Conservation (phyloP, 345 rosid genomes). For the Populus davidiana region DNA sequence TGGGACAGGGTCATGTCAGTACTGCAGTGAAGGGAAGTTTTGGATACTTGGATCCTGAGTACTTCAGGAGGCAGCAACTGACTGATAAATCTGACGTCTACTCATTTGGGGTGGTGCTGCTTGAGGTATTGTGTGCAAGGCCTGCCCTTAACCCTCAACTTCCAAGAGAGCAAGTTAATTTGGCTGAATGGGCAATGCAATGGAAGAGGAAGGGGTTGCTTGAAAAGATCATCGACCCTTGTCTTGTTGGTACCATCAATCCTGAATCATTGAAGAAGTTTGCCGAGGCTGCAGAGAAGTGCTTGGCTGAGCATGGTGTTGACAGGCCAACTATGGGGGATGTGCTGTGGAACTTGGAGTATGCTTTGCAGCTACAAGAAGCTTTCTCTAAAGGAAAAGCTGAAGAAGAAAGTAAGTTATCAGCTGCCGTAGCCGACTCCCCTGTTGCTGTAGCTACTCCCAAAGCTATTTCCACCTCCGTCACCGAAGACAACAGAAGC, state of each 20-base stretch:
- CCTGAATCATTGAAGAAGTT: slow-evolving; percentile 61
- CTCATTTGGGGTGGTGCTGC: slow-evolving; percentile 64
- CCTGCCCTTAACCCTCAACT: slow-evolving; percentile 57
- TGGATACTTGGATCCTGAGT: slow-evolving; percentile 65
- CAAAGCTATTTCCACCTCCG: slow-evolving; percentile 24
- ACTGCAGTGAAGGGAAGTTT: slow-evolving; percentile 59
- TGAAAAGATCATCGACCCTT: slow-evolving; percentile 49
- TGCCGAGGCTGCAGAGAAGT: slow-evolving; percentile 59
- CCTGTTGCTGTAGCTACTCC: slow-evolving; percentile 22
- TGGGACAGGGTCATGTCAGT: slow-evolving; percentile 70
- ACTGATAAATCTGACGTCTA: slow-evolving; percentile 67
- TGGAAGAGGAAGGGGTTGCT: slow-evolving; percentile 46
- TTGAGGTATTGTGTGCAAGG: slow-evolving; percentile 63
- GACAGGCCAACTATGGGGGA: slow-evolving; percentile 68
- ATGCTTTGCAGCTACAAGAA: slow-evolving; percentile 77
- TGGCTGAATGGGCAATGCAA: slow-evolving; percentile 72
- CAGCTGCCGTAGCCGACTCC: slow-evolving; percentile 15
- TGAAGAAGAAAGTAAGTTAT: slow-evolving; percentile 40
- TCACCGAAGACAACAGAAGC: slow-evolving; percentile 36
- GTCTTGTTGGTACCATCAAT: slow-evolving; percentile 43
- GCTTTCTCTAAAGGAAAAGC: slow-evolving; percentile 49
- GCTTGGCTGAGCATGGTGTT: slow-evolving; percentile 51
- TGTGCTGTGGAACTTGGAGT: slow-evolving; percentile 68
- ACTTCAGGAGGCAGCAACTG: slow-evolving; percentile 62
- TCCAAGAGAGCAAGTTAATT: slow-evolving; percentile 66